These are phyloP conservation scores for Globomyces pollinis-pini DNA, from an alignment of 192 early-diverging fungal genomes.

Conservation along the genomic window DNA sequence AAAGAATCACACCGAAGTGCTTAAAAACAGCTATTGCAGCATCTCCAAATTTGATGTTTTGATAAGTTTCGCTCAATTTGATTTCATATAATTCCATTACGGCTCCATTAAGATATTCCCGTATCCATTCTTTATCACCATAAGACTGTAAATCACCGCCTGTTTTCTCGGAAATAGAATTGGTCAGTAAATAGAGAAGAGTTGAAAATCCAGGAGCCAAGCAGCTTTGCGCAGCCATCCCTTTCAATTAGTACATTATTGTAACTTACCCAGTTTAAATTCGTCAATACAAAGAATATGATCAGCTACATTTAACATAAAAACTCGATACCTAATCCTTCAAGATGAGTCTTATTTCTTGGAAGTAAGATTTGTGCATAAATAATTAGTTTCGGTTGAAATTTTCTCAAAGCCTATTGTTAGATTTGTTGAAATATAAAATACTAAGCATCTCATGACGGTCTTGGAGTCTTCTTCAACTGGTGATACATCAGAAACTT, in stretches of 20 bases:
- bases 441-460: slow-evolving; percentile 48
- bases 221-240: slow-evolving; percentile 58
- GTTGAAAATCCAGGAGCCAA: slow-evolving; percentile 66
- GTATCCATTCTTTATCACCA: slow-evolving; percentile 32
- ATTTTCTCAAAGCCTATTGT: slow-evolving; percentile 6
- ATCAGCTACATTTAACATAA: slow-evolving; percentile 62
- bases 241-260: not conserved
- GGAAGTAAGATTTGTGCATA: slow-evolving; percentile 59
- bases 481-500: slow-evolving; percentile 31
- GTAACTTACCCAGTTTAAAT: slow-evolving; percentile 44
- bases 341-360: slow-evolving; percentile 63
- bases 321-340: too few species aligned
- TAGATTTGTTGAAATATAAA: slow-evolving; percentile 1
- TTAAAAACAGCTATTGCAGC: slow-evolving; percentile 49
- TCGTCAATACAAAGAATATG: slow-evolving; percentile 67
- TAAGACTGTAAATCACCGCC: slow-evolving; percentile 23
- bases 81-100: slow-evolving; percentile 55
- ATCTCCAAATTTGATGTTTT: slow-evolving; percentile 44
- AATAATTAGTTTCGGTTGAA: slow-evolving; percentile 12
- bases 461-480: slow-evolving; percentile 60
- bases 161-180: slow-evolving; percentile 48
- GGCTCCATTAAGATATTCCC: slow-evolving; percentile 55
- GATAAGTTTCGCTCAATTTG: slow-evolving; percentile 32
- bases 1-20: slow-evolving; percentile 50
- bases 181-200: slow-evolving; percentile 56